Evolutionary conservation across 2,329 filamentous ascomycete genomes (phyloP), one percentile per base, ranked within the genome.

Genomic region (Fusarium nelsonii): DNA sequence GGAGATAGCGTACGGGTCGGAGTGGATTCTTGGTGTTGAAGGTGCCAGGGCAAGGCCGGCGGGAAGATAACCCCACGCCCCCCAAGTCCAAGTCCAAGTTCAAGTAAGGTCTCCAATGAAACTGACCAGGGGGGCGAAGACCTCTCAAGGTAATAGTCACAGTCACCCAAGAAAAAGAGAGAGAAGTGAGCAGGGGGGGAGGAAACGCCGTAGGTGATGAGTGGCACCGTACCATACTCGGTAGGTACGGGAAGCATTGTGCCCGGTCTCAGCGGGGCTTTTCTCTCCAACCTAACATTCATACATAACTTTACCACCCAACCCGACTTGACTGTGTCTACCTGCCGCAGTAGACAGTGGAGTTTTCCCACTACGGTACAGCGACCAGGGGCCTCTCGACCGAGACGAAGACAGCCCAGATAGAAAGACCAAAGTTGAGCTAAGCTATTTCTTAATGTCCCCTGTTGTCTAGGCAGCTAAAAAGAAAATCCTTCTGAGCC

Each of bases 31-130:
- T 65, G 65, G 45, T 51, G 53, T 53, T 51, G 51, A 55, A 37
- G 36, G 41, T 54, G 50, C 67, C 36, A 61, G 63, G 68, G 68
- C 63, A 68, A 48, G 67, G 68, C 37, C 52, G n/a, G 16, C 48
- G 51, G 68, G 63, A 71, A 60, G 63, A 70, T 71, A 70, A 57
- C 54, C 44, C 59, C 67, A 70, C 67, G 53, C 67, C 67, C 67
- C 67, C 63, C 41, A 50, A 49, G 23, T 53, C 23, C 34, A 63
- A 44, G 23, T 41, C 52, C 51, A 51, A 32, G 46, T 23, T 23
- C 23, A 23, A 23, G 23, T 20, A 20, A 20, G 20, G 20, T 53
- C 11, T 23, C 52, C 43, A 56, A 28, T 53, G 44, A 55, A 62
- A 71, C 62, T 59, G 48, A 53, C 54, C 56, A 58, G 69, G 63